Evolutionary conservation across 805 yeast genomes (phyloP).

Genomic region (Teunomyces barrocoloradensis): DNA sequence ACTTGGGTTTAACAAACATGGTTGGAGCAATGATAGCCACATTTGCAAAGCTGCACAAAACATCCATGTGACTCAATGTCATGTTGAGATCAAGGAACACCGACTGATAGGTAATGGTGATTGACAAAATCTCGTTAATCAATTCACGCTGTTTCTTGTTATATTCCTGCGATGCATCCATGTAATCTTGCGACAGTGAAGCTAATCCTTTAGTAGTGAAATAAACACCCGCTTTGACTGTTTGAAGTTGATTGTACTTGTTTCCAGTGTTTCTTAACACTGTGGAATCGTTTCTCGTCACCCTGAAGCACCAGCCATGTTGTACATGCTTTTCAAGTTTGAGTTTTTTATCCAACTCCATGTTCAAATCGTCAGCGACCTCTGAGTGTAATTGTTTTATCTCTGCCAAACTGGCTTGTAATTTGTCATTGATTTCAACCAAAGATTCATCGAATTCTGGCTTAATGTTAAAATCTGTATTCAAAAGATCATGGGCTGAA

Average conservation of each 20-base stretch:
- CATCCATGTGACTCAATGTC: constrained; percentile 74
- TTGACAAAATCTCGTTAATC: constrained; percentile 77
- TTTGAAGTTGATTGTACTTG: constrained; percentile 74
- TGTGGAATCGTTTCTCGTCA: constrained; percentile 86
- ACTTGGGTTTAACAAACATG: constrained; percentile 72
- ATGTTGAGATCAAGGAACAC: constrained; percentile 68
- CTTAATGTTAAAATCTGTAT: constrained; percentile 77
- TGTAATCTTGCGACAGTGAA: constrained; percentile 56
- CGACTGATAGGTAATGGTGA: constrained; percentile 78
- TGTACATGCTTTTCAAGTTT: constrained; percentile 84
- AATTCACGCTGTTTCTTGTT: constrained; percentile 72
- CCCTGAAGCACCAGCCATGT: constrained; percentile 93
- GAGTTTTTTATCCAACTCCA: constrained; percentile 84
- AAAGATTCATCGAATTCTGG: constrained; percentile 87
- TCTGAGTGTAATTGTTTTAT: constrained; percentile 61
- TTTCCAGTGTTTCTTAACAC: constrained; percentile 60
- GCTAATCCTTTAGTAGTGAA: constrained; percentile 74
- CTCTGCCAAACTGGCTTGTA: constrained; percentile 52
- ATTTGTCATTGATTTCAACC: constrained; percentile 53
- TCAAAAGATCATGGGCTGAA: constrained; percentile 27
- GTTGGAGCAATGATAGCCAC: constrained; percentile 74
- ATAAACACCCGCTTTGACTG: constrained; percentile 93
- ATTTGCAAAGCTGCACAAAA: constrained; percentile 80
- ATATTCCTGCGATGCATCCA: constrained; percentile 62
- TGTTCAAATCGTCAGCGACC: constrained; percentile 69